Evolutionary conservation across 2,329 filamentous ascomycete species (phyloP).

Genomic region (Ophioceras dolichostomum): DNA sequence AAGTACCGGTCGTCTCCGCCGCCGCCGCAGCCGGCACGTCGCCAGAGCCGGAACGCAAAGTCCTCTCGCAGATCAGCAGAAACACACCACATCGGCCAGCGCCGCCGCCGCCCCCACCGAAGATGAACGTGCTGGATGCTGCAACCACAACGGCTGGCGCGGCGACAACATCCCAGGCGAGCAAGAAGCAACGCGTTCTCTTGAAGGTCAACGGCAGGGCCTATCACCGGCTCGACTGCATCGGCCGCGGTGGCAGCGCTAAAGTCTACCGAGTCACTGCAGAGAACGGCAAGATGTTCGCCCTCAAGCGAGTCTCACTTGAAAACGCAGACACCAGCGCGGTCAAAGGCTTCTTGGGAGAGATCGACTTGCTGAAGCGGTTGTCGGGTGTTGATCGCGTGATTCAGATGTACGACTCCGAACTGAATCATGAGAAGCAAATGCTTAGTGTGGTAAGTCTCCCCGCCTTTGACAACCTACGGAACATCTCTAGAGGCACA

Average conservation of each 20-base stretch:
- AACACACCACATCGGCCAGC: slow-evolving; percentile 70
- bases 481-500: neutral
- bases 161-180: slow-evolving; percentile 56
- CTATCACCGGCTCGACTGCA: slow-evolving; percentile 80
- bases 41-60: slow-evolving; percentile 43
- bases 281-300: slow-evolving; percentile 92
- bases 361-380: slow-evolving; percentile 82
- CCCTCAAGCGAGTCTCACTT: slow-evolving; percentile 82
- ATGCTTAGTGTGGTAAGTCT: slow-evolving; percentile 66
- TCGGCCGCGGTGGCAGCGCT: slow-evolving; percentile 84
- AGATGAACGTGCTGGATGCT: slow-evolving; percentile 92
- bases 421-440: slow-evolving; percentile 86
- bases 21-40: slow-evolving; percentile 19
- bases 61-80: slow-evolving; percentile 38
- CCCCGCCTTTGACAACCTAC: no score
- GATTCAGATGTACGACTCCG: slow-evolving; percentile 81
- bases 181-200: slow-evolving; percentile 65
- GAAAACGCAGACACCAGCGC: slow-evolving; percentile 79
- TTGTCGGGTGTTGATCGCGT: slow-evolving; percentile 79
- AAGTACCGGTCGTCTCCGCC: no score
- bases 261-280: slow-evolving; percentile 96
- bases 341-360: slow-evolving; percentile 80
- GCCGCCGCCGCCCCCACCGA: slow-evolving; percentile 71
- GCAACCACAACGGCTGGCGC: slow-evolving; percentile 77
- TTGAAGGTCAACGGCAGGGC: slow-evolving; percentile 82